These are phyloP conservation scores for Epipyxis sp. DNA, from an alignment of 108 stramenopile genomes.

Conservation along the genomic window DNA sequence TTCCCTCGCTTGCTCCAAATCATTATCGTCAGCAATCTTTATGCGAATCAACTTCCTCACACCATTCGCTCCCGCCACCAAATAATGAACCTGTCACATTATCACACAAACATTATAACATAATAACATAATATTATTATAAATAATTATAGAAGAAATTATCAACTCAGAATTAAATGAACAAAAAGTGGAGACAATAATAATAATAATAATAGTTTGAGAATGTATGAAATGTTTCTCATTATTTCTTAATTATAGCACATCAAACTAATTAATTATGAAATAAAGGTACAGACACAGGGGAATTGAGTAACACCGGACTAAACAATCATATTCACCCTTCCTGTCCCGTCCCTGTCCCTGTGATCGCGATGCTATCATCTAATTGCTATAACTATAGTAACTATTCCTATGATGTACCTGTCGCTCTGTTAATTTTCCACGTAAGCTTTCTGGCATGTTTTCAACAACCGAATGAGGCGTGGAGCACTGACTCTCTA, in stretches of 20 bases:
- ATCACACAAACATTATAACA: slow-evolving; percentile 17
- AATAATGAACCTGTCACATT: slow-evolving; percentile 22
- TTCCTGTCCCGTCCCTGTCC: too few relatives aligned
- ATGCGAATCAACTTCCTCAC: slow-evolving; percentile 45
- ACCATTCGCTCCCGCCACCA: slow-evolving; percentile 40
- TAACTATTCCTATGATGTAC: too few relatives aligned
- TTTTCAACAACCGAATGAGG: slow-evolving; percentile 9
- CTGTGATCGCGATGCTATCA: too few relatives aligned
- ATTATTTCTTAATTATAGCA: too few relatives aligned
- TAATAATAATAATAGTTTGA: too few relatives aligned
- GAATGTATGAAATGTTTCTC: too few relatives aligned
- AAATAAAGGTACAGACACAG: too few relatives aligned
- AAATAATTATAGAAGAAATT: slow-evolving; percentile 63
- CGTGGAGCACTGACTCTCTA: slow-evolving; percentile 41
- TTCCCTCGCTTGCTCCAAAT: slow-evolving; percentile 45
- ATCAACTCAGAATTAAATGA: slow-evolving; percentile 60
- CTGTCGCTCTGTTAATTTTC: slow-evolving; percentile 28
- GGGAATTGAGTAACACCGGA: too few relatives aligned
- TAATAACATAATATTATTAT: slow-evolving; percentile 30
- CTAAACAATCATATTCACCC: too few relatives aligned
- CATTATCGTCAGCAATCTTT: slow-evolving; percentile 55
- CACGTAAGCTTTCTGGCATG: slow-evolving; percentile 28
- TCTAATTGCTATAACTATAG: too few relatives aligned
- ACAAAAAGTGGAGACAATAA: too few relatives aligned
- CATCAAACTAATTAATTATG: too few relatives aligned